phyloP scores from a whole-genome alignment of 2,329 filamentous ascomycete genomes.

The Trichoderma arundinaceum region DNA sequence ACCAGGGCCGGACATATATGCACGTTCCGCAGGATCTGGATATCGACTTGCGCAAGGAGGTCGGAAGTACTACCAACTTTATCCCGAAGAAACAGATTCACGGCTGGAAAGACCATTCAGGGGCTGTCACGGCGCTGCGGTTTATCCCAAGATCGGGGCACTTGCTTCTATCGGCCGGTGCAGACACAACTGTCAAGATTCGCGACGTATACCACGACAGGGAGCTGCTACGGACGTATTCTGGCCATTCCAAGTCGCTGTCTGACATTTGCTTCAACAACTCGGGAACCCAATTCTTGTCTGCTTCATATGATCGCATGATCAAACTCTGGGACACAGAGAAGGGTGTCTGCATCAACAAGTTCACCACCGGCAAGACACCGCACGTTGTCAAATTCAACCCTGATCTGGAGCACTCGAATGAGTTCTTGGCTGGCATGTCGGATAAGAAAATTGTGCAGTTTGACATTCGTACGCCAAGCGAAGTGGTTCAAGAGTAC shows the following conservation, averaged over 20 bases:
- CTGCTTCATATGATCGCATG: slow-evolving; percentile 89
- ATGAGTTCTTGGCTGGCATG: slow-evolving; percentile 96
- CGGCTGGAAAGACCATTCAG: slow-evolving; percentile 83
- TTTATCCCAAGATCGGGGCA: slow-evolving; percentile 92
- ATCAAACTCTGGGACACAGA: slow-evolving; percentile 99
- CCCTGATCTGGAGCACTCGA: slow-evolving; percentile 73
- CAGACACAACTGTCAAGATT: slow-evolving; percentile 88
- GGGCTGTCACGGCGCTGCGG: slow-evolving; percentile 84
- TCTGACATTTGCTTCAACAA: slow-evolving; percentile 89
- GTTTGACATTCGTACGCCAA: slow-evolving; percentile 81
- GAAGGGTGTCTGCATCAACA: slow-evolving; percentile 83
- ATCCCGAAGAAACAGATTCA: slow-evolving; percentile 94
- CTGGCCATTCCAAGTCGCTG: slow-evolving; percentile 86
- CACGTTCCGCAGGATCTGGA: slow-evolving; percentile 92
- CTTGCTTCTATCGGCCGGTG: slow-evolving; percentile 84
- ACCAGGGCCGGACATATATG: slow-evolving; percentile 96
- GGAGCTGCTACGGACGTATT: slow-evolving; percentile 88
- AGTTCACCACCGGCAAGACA: slow-evolving; percentile 92
- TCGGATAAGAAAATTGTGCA: slow-evolving; percentile 99
- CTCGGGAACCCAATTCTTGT: slow-evolving; percentile 83
- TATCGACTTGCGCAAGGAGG: slow-evolving; percentile 81
- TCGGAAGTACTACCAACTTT: slow-evolving; percentile 82
- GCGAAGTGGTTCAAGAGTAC: slow-evolving; percentile 91
- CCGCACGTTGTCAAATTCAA: slow-evolving; percentile 96
- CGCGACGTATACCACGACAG: slow-evolving; percentile 93